Conservation (phyloP, 2,329 filamentous ascomycete species). For the Amylocarpus encephaloides region DNA sequence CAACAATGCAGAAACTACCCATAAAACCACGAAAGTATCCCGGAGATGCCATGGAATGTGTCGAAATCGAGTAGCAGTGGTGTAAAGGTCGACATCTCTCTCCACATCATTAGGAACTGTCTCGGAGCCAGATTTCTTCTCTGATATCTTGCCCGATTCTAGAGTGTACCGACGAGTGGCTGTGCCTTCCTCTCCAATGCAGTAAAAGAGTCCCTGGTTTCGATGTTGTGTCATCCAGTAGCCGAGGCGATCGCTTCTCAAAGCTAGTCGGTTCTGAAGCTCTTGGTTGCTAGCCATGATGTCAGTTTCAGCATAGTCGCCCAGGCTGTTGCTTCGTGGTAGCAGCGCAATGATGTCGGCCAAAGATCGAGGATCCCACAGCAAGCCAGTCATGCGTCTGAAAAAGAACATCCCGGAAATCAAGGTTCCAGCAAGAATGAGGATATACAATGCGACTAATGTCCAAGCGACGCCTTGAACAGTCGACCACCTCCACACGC, state of each 20-base stretch:
- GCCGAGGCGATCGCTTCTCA: conserved; percentile 66
- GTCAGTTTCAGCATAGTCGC: conserved; percentile 65
- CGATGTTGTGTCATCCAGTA: conserved; percentile 73
- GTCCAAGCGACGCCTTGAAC: conserved; percentile 75
- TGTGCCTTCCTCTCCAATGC: conserved; percentile 61
- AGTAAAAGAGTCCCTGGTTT: conserved; percentile 64
- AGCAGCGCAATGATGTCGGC: conserved; percentile 76
- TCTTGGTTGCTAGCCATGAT: conserved; percentile 46
- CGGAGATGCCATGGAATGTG: conserved; percentile 75
- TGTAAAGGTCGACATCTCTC: conserved; percentile 19
- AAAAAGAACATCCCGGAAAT: conserved; percentile 60
- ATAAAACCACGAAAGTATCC: conserved; percentile 58
- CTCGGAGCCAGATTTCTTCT: conserved; percentile 24
- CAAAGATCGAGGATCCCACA: conserved; percentile 79
- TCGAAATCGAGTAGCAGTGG: conserved; percentile 46
- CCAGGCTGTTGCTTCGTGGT: conserved; percentile 70
- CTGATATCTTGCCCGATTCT: conserved; percentile 42
- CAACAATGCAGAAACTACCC: conserved; percentile 52
- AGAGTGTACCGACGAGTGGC: conserved; percentile 44
- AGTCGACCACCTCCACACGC: conserved; percentile 71
- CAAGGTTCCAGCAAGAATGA: conserved; percentile 53
- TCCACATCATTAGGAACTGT: conserved; percentile 19
- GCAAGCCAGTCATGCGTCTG: conserved; percentile 62
- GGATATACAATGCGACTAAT: conserved; percentile 64
- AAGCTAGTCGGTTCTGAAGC: conserved; percentile 47